Evolutionary conservation across 371 early-diverging fungal genomes (phyloP), one percentile per base, ranked within the genome.

Genomic region (Syncephalis plumigaleata): DNA sequence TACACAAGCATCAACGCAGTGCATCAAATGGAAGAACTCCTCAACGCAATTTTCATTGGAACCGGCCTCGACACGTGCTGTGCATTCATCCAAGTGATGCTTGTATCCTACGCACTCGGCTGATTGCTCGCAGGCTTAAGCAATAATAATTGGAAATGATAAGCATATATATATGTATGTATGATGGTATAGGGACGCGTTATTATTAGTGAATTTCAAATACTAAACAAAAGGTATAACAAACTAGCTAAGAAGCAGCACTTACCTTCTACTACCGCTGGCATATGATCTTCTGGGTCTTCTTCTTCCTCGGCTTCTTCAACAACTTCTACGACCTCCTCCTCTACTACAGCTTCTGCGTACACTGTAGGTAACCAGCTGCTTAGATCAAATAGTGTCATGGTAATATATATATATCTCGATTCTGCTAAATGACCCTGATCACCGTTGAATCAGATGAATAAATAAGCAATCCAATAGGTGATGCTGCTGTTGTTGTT

Each of bases 1-100:
- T 64, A 61, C 61, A 44, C 64, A 61, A 4, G 57, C 62, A 39
- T 64, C 58, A 51, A 64, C 59, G 50, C 66, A 66, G 55, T 62
- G 63, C 53, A 52, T 50, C 44, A 59, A 55, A 51, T 64, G 64
- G 56, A 61, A 61, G 38, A 64, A 42, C 54, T 64, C 64, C 52
- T 64, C 60, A 42, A 53, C 56, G 52, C 58, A 64, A 57, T 53
- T 57, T 53, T 64, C 64, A 25, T 58, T 55, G 21, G 64, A 55
- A 16, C 65, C 63, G 2, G 58, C 53, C 42, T 52, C 58, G 27
- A 66, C 66, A 42, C 66, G 58, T 49, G 54, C 52, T 26, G 65
- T 49, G 55, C 66, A 66, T 54, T 60, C 63, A 17, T 66, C 64
- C 20, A 63, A 52, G 47, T 66, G 66, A 50, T 63, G 59, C 59